Evolutionary conservation across 768 basidiomycete genomes (phyloP), one percentile per base, ranked within the genome.

Genomic region (Pleurotus tuber-regium): DNA sequence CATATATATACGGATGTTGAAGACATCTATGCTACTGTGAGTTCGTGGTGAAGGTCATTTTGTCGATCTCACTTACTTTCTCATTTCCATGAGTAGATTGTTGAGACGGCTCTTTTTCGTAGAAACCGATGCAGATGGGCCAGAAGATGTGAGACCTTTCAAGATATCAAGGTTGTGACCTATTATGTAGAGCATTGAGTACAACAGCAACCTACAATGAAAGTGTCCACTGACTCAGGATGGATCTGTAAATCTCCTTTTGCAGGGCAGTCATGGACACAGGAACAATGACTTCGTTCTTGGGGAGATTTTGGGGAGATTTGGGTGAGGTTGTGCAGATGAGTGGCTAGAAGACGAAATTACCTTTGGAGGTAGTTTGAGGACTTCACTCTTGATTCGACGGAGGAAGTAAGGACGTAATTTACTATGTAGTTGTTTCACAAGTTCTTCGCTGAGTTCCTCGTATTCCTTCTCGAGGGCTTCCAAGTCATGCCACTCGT

Each of bases 251-350:
- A 2, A 96, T 79, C 62, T 93, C 86, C 61, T 87, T 89, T 63
- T 98, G 95, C 24, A 96, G 65, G 1, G 86, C 80, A 1, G 87
- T 75, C 83, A 98, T 87, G 7, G 90, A 91, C 36, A 97, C 79
- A 0, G 95, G 94, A 1, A 97, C 87, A 57, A 93, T 93, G 39
- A 92, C 87, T 64, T 93, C 91, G 59, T 92, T 92, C 91, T 92
- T 43, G 21, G 43, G 31, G 18, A 33, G 40, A 49, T n/a, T n/a
- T n/a, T n/a, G 28, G n/a, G 43, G 25, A 16, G 44, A 50, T 19
- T 10, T n/a, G 52, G 18, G 12, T 24, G 33, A 43, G n/a, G n/a
- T n/a, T n/a, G n/a, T n/a, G n/a, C n/a, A 33, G 7, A 10, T 12
- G 51, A 16, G 9, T 2, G 28, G 49, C 59, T 33, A 25, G 12